Evolutionary conservation across 1,284 basidiomycete genomes (phyloP).

Genomic region (Psilocybe mexicana): DNA sequence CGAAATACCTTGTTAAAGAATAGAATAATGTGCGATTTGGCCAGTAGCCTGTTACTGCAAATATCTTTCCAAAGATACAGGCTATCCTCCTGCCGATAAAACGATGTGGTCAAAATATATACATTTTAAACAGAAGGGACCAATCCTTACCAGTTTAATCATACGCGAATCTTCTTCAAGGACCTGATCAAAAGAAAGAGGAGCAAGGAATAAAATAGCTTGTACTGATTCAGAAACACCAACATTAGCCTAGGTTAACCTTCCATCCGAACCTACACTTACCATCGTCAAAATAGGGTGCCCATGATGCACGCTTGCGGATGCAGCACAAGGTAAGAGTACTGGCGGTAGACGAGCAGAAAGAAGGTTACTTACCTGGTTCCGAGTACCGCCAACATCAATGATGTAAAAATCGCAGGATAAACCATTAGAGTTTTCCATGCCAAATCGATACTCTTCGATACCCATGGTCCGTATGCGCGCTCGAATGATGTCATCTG

Average conservation of each 20-base stretch:
- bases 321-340: not conserved
- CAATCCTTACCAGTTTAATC: slow-evolving; percentile 40
- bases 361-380: slow-evolving; percentile 38
- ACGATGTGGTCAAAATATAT: slow-evolving; percentile 1
- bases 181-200: slow-evolving; percentile 43
- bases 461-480: slow-evolving; percentile 67
- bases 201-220: slow-evolving; percentile 49
- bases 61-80: slow-evolving; percentile 63
- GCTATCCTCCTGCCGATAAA: slow-evolving; percentile 52
- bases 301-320: slow-evolving; percentile 57
- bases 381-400: slow-evolving; percentile 66
- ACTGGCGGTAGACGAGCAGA: not conserved
- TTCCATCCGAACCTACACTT: slow-evolving; percentile 5
- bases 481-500: slow-evolving; percentile 65
- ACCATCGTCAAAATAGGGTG: slow-evolving; percentile 67
- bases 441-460: slow-evolving; percentile 62
- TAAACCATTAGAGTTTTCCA: slow-evolving; percentile 38
- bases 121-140: not conserved
- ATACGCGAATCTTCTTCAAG: slow-evolving; percentile 45
- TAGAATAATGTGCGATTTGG: slow-evolving; percentile 57
- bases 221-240: slow-evolving; percentile 34
- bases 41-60: slow-evolving; percentile 56
- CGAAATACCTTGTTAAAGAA: slow-evolving; percentile 65
- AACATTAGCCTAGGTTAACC: not conserved
- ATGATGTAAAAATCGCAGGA: slow-evolving; percentile 66